Evolutionary conservation across 805 yeast genomes (phyloP), one percentile per base, ranked within the genome.

Genomic region (Teunomyces lycoperdinae): DNA sequence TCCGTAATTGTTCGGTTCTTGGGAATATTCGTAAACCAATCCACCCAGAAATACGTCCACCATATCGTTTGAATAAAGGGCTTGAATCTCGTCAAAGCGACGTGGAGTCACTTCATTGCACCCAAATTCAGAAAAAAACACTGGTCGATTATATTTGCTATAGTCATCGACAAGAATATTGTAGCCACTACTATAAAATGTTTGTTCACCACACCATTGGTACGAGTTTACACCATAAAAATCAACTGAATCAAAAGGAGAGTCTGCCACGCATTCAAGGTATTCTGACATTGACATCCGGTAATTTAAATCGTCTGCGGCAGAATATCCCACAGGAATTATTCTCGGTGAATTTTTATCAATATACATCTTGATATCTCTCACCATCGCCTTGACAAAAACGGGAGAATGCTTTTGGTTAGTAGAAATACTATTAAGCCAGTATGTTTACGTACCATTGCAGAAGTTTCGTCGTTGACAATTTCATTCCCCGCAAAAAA

Each of bases 401-500:
- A 76, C 72, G 1, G 97, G 95, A 0, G 97, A 83, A 42, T 58
- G 53, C 56, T 42, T 16, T 5, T 6, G 3, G 34, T 32, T 16
- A 42, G 35, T 29, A 32, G 8, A 13, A 11, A 9, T 10, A 6
- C n/a, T n/a, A 14, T 17, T 1, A 14, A 41, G 20, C 3, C 2
- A 50, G 54, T 24, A 46, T 56, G 60, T 10, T n/a, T 16, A 40
- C 43, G n/a, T 16, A 42, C 45, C 24, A 71, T 73, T 0, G 91
- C 82, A 2, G 96, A 89, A 35, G 76, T 69, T 48, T 76, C 78
- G 61, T 91, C 97, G 64, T 92, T 91, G 44, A 92, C 73, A 44
- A 92, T 76, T 64, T 92, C 98, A 68, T 90, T 90, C 1, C 97
- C 97, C 3, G 96, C 95, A 68, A 91, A 89, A 64, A 84, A 89